Conservation (phyloP, 2,329 filamentous ascomycete species). For the Monosporascus sp. region DNA sequence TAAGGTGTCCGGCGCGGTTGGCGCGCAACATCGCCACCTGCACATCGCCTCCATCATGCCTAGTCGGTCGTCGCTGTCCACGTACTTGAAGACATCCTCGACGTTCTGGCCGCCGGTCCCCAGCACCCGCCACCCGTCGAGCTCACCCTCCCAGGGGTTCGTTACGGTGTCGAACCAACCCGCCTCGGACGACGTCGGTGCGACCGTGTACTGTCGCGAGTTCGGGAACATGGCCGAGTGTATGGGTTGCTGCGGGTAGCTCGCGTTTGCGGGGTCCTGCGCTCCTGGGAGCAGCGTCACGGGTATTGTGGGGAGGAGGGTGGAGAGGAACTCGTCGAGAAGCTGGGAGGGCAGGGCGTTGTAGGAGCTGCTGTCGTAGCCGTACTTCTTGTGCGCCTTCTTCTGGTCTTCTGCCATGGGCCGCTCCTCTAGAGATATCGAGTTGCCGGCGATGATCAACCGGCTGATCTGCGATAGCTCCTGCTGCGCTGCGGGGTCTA, state of each 20-base stretch:
- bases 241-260: conserved; percentile 87
- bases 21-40: conserved; percentile 84
- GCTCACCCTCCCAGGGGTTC: conserved; percentile 87
- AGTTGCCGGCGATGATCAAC: conserved; percentile 89
- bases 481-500: conserved; percentile 55
- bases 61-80: conserved; percentile 70
- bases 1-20: conserved; percentile 91
- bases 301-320: conserved; percentile 79
- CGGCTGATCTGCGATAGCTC: conserved; percentile 67
- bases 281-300: conserved; percentile 83
- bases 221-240: conserved; percentile 87
- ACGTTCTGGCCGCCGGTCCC: conserved; percentile 90
- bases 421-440: conserved; percentile 49
- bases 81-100: conserved; percentile 89
- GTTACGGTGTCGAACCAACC: conserved; percentile 87
- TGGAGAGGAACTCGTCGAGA: conserved; percentile 76
- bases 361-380: conserved; percentile 85
- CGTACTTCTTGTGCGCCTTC: conserved; percentile 71
- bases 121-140: conserved; percentile 85
- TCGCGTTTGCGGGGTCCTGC: conserved; percentile 81
- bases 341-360: conserved; percentile 80
- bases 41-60: conserved; percentile 94
- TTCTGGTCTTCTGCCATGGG: conserved; percentile 36
- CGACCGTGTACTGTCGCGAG: conserved; percentile 61
- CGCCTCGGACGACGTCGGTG: conserved; percentile 39